Percentiles rank a stretch among this genome's conserved stretches.
phyloP scores from a whole-genome alignment of 208 protist genomes.

The Borovskyia barvae region DNA sequence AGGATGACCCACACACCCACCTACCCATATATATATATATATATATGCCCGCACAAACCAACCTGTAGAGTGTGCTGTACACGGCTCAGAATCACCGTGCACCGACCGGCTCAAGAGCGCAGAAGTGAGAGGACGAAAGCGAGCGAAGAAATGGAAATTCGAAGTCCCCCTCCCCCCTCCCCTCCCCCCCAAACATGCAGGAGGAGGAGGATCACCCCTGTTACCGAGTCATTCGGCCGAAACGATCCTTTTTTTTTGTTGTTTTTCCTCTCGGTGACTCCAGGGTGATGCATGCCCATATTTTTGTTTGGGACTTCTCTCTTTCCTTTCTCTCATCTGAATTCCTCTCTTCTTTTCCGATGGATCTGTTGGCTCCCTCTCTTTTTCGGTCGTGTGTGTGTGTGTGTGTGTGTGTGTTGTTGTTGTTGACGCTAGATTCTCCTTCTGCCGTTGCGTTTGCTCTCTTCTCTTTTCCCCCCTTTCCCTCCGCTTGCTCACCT shows the following conservation, averaged over 20 bases:
- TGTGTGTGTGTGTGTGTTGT: constrained; percentile 1
- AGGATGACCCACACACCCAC: too few species aligned
- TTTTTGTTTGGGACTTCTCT: background rate
- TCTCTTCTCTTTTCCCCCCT: background rate
- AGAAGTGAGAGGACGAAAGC: too few species aligned
- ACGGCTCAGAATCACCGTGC: too few species aligned
- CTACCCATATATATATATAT: too few species aligned
- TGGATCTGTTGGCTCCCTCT: background rate
- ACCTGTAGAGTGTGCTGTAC: too few species aligned
- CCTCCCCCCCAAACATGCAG: too few species aligned
- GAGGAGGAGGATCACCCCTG: too few species aligned
- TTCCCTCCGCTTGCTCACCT: background rate
- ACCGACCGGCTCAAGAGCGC: too few species aligned
- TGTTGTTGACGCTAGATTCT: background rate
- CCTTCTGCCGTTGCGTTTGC: background rate
- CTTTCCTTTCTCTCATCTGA: background rate
- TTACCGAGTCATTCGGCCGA: too few species aligned
- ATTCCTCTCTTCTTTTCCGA: constrained; percentile 10
- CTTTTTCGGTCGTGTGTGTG: constrained; percentile 1
- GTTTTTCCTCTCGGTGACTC: background rate
- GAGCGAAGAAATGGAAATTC: too few species aligned
- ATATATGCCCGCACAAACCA: too few species aligned
- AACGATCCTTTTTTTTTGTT: background rate
- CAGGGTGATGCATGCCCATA: background rate
- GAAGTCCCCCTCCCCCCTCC: too few species aligned